phyloP scores from a whole-genome alignment of 2,329 filamentous ascomycete genomes.

The Emericellopsis cladophorae region DNA sequence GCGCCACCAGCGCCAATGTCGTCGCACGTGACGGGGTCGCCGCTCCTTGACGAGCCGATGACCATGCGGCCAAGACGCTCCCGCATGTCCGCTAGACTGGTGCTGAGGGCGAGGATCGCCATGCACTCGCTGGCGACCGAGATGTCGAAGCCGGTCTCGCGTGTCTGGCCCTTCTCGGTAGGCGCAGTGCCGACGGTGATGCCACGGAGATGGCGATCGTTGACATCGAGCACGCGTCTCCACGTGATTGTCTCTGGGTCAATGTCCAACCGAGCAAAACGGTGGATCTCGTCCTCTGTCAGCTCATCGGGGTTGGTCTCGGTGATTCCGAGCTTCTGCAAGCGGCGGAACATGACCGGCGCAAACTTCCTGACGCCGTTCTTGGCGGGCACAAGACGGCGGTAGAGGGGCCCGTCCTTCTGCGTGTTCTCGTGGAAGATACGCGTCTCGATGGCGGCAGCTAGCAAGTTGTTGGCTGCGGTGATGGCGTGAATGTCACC shows the following conservation, averaged over 20 bases:
- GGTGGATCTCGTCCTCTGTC: conserved; percentile 74
- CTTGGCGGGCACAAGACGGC: conserved; percentile 76
- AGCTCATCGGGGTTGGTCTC: conserved; percentile 90
- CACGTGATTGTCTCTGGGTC: conserved; percentile 96
- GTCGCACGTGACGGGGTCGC: conserved; percentile 90
- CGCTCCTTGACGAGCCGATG: conserved; percentile 70
- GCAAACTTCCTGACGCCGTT: conserved; percentile 80
- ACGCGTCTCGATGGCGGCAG: conserved; percentile 90
- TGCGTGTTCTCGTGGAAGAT: conserved; percentile 98
- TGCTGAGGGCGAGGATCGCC: conserved; percentile 93
- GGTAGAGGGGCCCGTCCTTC: conserved; percentile 79
- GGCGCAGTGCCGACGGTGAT: conserved; percentile 80
- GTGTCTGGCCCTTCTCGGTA: conserved; percentile 79
- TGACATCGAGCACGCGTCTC: conserved; percentile 91
- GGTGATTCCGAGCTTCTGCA: conserved; percentile 91
- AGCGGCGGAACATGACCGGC: conserved; percentile 80
- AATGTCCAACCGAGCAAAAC: conserved; percentile 90
- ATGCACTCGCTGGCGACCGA: conserved; percentile 97
- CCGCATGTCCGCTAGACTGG: conserved; percentile 74
- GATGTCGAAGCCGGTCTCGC: conserved; percentile 93
- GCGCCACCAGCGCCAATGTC: conserved; percentile 90
- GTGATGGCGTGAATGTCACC: conserved; percentile 97
- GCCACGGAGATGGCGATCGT: conserved; percentile 84
- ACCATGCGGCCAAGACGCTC: conserved; percentile 94
- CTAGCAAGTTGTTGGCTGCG: conserved; percentile 91